Conservation (phyloP, 2,329 filamentous ascomycete species). For the Fusarium devonianum region DNA sequence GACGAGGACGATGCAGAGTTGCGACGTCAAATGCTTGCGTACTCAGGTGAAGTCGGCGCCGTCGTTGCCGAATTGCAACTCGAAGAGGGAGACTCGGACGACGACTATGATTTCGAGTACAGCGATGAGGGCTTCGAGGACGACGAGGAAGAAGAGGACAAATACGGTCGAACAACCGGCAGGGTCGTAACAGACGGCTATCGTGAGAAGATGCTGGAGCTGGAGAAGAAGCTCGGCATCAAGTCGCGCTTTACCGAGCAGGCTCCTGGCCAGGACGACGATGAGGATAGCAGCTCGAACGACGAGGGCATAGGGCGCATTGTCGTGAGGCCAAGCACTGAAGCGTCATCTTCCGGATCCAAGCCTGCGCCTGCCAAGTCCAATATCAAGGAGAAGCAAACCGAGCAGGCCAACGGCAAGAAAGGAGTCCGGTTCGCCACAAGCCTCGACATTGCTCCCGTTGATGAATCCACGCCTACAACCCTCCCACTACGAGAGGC, state of each 20-base stretch:
- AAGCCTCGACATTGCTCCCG: constrained; percentile 72
- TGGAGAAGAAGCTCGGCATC: constrained; percentile 78
- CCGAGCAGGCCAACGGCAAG: constrained; percentile 45
- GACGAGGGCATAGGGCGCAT: constrained; percentile 65
- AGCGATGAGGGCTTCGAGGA: constrained; percentile 61
- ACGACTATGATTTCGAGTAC: constrained; percentile 62
- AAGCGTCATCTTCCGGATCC: constrained; percentile 27
- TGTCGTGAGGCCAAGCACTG: constrained; percentile 50
- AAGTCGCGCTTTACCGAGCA: constrained; percentile 58
- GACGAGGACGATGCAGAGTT: constrained; percentile 80
- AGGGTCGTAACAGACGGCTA: constrained; percentile 77
- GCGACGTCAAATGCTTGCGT: constrained; percentile 88
- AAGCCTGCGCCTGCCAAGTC: constrained; percentile 44
- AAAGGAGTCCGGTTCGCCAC: constrained; percentile 86
- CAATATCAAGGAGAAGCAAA: constrained; percentile 44
- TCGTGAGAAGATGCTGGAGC: constrained; percentile 80
- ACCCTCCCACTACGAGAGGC: constrained; percentile 21
- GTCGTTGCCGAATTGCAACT: constrained; percentile 92
- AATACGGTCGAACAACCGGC: constrained; percentile 75
- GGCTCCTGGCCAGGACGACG: constrained; percentile 53
- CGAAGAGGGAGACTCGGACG: constrained; percentile 68
- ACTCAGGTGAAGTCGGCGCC: constrained; percentile 87
- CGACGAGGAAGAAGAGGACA: constrained; percentile 58
- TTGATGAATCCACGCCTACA: constrained; percentile 35
- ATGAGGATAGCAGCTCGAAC: constrained; percentile 38